Evolutionary conservation across 2,329 filamentous ascomycete species (phyloP), one percentile per base, ranked within the genome.

Genomic region (Paramyrothecium roridum): DNA sequence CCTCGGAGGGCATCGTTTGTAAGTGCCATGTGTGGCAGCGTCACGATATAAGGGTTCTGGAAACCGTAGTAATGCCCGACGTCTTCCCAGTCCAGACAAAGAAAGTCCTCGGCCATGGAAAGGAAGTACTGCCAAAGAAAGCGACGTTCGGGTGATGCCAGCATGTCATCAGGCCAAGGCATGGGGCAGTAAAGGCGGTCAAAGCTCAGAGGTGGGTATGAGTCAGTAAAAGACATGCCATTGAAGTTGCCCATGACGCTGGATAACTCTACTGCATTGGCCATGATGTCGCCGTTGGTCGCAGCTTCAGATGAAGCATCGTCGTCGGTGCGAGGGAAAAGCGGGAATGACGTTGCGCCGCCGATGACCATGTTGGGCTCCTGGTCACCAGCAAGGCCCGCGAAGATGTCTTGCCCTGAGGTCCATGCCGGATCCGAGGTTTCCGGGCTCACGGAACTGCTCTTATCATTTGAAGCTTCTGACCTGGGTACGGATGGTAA

Each of bases 121-220:
- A 60, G 52, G 30, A 60, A 60, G 33, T 60, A 56, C 34, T 55
- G 52, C 58, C 58, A 60, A 19, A 60, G 58, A 34, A 60, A 60
- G 3, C 58, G 58, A 7, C 58, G 52, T 10, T 55, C 54, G 10
- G 58, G 45, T 4, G 58, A 60, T 17, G 50, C 56, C n/a, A 60
- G 48, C 58, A 60, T 60, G 47, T 60, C 58, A 19, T 52, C 50
- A 8, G 58, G 58, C 58, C 56, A 60, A n/a, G 58, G 58, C 58
- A 60, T 57, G 3, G 56, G 56, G 33, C 54, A 58, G 45, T 60
- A 58, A 26, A 57, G 45, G 17, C 52, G 19, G 40, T 34, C 47
- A 43, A 16, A 21, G 8, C 26, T 19, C 34, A 33, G 37, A 16
- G 8, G 3, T n/a, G 19, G n/a, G 23, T 12, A 48, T 12, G 19